A percentile compares a stretch with the other conserved stretches of the same genome.
Conservation (phyloP, 1,284 basidiomycete species). For the Macrocystidia cucumis region DNA sequence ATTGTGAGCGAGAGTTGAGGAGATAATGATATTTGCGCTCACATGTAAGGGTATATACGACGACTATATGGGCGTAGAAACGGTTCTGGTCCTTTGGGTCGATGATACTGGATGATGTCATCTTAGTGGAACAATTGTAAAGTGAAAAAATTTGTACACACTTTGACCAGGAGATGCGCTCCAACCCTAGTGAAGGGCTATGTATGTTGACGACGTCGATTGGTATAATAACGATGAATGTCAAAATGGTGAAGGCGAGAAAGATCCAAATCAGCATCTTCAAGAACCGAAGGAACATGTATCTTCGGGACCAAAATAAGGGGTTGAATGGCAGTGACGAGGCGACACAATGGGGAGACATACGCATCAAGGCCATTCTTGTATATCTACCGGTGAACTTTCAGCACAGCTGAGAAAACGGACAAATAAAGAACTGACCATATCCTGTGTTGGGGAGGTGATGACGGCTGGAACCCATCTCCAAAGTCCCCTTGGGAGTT, state of each 20-base stretch:
- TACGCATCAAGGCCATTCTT: constrained; percentile 71
- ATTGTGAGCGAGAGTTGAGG: constrained; percentile 1
- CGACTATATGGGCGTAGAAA: constrained; percentile 38
- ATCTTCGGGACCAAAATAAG: constrained; percentile 16
- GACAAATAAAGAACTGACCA: constrained; percentile 23
- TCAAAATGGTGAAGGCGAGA: constrained; percentile 52
- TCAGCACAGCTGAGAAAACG: constrained; percentile 3
- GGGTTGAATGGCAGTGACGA: constrained; percentile 1
- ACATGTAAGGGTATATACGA: constrained; percentile 41
- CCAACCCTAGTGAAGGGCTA: constrained; percentile 22
- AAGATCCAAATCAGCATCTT: constrained; percentile 61
- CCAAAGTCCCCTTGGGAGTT: constrained; percentile 33
- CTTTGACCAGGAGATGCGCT: constrained; percentile 42
- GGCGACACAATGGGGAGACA: constrained; percentile 6
- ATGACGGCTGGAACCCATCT: constrained; percentile 40
- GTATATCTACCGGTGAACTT: constrained; percentile 26
- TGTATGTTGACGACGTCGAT: constrained; percentile 45
- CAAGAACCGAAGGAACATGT: constrained; percentile 63
- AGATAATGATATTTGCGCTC: constrained; percentile 13
- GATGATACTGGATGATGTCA: constrained; percentile 32
- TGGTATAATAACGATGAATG: constrained; percentile 54
- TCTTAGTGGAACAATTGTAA: constrained; percentile 1
- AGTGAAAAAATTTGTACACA: constrained; percentile 14
- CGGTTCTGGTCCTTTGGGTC: constrained; percentile 26
- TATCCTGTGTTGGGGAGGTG: constrained; percentile 30